Evolutionary conservation across 2,329 filamentous ascomycete genomes (phyloP).

Genomic region (Xylaria hypoxylon): DNA sequence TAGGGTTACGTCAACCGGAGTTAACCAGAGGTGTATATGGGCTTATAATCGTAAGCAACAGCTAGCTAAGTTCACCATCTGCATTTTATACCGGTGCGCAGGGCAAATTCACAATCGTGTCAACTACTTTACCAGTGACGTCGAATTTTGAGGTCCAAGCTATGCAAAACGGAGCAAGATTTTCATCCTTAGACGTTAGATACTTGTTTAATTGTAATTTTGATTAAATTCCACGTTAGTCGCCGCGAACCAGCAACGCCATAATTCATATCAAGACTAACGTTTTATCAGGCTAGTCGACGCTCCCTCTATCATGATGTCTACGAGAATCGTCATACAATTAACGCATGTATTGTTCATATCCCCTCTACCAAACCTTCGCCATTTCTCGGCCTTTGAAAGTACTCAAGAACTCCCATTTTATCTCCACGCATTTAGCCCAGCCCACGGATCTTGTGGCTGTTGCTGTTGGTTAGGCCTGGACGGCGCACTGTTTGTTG

Average conservation of each 20-base stretch:
- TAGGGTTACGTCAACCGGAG: neutral
- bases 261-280: slow-evolving; percentile 14
- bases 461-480: slow-evolving; percentile 52
- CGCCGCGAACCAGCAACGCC: slow-evolving; percentile 2
- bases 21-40: neutral
- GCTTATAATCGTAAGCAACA: neutral
- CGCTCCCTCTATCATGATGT: slow-evolving; percentile 23
- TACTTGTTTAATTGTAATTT: slow-evolving; percentile 11
- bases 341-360: slow-evolving; percentile 12
- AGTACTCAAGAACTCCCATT: neutral
- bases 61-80: neutral
- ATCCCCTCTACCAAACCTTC: neutral
- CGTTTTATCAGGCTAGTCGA: slow-evolving; percentile 10
- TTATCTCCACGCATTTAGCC: slow-evolving; percentile 65
- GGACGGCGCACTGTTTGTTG: slow-evolving; percentile 45
- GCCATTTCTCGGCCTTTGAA: neutral
- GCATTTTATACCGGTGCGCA: neutral
- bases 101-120: neutral
- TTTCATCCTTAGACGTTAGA: neutral
- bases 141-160: neutral
- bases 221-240: neutral
- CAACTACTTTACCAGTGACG: neutral
- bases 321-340: slow-evolving; percentile 16
- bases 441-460: slow-evolving; percentile 64
- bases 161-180: neutral